These are phyloP conservation scores for Aspergillus sp. DNA, from an alignment of 2,329 filamentous ascomycete genomes.

Conservation along the genomic window DNA sequence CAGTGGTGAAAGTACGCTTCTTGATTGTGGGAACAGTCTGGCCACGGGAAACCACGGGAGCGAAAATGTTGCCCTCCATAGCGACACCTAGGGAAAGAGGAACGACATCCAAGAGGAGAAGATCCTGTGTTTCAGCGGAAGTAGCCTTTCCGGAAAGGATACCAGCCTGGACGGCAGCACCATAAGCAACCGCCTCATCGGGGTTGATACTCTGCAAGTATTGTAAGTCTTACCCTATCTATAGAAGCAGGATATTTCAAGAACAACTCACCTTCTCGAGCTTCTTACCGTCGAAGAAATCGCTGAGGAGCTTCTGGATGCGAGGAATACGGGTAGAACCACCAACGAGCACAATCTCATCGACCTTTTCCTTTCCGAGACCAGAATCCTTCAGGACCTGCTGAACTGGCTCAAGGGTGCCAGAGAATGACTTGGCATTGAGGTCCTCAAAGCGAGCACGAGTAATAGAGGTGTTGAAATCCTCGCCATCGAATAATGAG, in stretches of 20 bases:
- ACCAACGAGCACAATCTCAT: constrained; percentile 98
- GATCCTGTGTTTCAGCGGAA: constrained; percentile 88
- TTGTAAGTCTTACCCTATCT: not conserved
- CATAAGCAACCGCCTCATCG: constrained; percentile 98
- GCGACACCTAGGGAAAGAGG: constrained; percentile 97
- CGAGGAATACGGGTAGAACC: constrained; percentile 98
- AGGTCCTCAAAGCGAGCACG: constrained; percentile 99
- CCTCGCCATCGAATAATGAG: constrained; percentile 95
- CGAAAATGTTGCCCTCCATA: constrained; percentile 99
- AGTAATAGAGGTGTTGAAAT: constrained; percentile 96
- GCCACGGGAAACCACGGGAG: constrained; percentile 82
- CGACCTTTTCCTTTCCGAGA: constrained; percentile 86
- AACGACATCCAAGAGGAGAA: constrained; percentile 93
- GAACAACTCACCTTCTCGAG: constrained; percentile 71
- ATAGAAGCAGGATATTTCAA: not conserved
- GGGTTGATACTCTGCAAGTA: constrained; percentile 80
- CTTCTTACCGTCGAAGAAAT: constrained; percentile 99
- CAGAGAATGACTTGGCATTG: constrained; percentile 91
- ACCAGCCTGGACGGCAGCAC: constrained; percentile 97
- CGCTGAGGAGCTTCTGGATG: constrained; percentile 98
- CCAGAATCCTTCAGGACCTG: constrained; percentile 92
- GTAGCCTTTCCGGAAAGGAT: constrained; percentile 98
- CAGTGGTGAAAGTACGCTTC: constrained; percentile 86
- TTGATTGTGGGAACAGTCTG: constrained; percentile 76
- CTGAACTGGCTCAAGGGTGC: constrained; percentile 91